A percentile compares a stretch with the other conserved stretches of the same genome.
Evolutionary conservation across 768 basidiomycete species (phyloP).

Genomic region (Russula dissimulans): DNA sequence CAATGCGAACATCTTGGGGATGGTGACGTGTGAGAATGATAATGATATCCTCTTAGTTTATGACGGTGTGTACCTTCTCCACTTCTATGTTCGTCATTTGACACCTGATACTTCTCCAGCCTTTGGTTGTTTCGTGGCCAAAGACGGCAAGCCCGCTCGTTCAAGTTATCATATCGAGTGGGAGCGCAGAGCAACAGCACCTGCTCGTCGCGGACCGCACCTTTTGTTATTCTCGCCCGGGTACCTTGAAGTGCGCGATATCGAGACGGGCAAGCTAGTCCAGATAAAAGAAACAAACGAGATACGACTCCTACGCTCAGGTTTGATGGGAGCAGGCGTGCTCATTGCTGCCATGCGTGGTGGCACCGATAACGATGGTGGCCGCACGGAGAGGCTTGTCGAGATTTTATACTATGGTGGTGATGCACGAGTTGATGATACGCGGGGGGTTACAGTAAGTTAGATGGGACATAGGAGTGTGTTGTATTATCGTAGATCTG

Average conservation of each 20-base stretch:
- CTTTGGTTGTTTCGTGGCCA: neutral
- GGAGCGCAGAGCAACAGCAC: neutral
- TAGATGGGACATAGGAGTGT: conserved; percentile 7
- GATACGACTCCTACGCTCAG: neutral
- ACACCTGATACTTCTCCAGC: neutral
- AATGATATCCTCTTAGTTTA: neutral
- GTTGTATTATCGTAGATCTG: too few species aligned
- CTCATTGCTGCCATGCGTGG: neutral
- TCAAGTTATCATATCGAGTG: neutral
- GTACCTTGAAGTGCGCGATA: neutral
- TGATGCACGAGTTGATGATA: conserved; percentile 18
- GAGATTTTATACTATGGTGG: conserved; percentile 61
- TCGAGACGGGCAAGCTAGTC: neutral
- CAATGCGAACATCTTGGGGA: neutral
- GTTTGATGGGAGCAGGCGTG: neutral
- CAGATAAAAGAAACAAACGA: neutral
- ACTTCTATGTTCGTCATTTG: neutral
- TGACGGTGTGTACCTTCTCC: neutral
- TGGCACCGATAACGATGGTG: neutral
- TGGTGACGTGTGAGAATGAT: neutral
- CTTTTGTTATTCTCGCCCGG: neutral
- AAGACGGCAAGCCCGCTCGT: neutral
- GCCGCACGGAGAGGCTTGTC: conserved; percentile 20
- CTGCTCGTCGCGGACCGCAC: neutral
- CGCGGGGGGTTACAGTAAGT: conserved; percentile 9